Conservation (phyloP, 495 filamentous ascomycete genomes). For the Friedmanniomyces simplex region DNA sequence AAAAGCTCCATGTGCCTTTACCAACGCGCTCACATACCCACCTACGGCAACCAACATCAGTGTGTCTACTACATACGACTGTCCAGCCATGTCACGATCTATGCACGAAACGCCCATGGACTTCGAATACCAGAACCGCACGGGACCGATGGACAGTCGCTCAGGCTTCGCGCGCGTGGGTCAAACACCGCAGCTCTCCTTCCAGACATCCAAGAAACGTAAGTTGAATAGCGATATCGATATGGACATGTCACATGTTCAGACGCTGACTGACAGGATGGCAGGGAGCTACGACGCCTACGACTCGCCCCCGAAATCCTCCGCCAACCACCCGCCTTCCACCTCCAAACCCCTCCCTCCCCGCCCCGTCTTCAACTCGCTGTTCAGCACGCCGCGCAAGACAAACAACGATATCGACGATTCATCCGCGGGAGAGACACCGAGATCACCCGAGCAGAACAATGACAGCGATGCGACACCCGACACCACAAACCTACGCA, state of each 20-base stretch:
- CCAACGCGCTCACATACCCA: too few relatives aligned
- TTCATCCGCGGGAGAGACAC: conserved; percentile 63
- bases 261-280: not conserved
- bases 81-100: conserved; percentile 10
- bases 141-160: conserved; percentile 44
- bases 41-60: too few relatives aligned
- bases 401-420: conserved; percentile 61
- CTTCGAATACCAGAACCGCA: conserved; percentile 50
- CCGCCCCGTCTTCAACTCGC: conserved; percentile 48
- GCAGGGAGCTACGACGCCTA: conserved; percentile 45
- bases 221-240: conserved; percentile 3
- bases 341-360: conserved; percentile 35
- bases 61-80: too few relatives aligned
- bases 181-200: conserved; percentile 34
- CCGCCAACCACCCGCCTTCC: conserved; percentile 42
- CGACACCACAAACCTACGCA: conserved; percentile 34
- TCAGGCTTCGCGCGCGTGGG: conserved; percentile 47
- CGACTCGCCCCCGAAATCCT: conserved; percentile 7
- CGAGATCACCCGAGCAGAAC: conserved; percentile 59
- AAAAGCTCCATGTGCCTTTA: too few relatives aligned
- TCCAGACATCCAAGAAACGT: conserved; percentile 8
- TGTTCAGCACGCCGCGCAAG: conserved; percentile 74
- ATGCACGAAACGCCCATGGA: conserved; percentile 47
- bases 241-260: conserved; percentile 14
- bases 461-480: conserved; percentile 62